Base-by-base conservation (phyloP, 1,284 basidiomycete genomes). In the Rhodotorula glutinis region DNA sequence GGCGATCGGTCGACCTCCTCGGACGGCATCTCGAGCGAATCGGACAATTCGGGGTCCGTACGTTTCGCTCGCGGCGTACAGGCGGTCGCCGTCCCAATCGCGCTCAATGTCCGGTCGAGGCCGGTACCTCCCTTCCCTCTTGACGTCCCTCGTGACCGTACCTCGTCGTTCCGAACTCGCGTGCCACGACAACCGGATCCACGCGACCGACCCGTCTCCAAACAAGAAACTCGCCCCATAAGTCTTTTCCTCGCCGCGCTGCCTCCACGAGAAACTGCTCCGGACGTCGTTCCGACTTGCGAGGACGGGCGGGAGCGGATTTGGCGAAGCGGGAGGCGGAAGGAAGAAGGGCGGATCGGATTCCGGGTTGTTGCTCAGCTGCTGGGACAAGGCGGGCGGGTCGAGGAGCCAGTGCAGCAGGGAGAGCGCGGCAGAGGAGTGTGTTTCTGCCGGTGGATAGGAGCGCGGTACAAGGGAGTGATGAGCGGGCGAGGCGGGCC, bases 1-100 rank as follows among this genome's bases (percentile, higher is more conserved):
- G 21, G 78, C 83, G 65, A 84, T 83, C 60, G 80, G 82, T 66
- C 78, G 71, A 4, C 82, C 81, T 0, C 80, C 77, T 1, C 77
- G 81, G 53, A 80, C 79, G 71, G 81, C 85, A 53, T 79, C 75
- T 75, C 83, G 81, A 30, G 83, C 84, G 72, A 82, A 85, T 21
- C 74, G 75, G 0, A 82, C 83, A 53, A 85, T 77, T 0, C 79
- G 80, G 65, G 82, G 82, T 44, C 83, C 83, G 71, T 85, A 85
- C 51, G 77, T 80, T 76, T 82, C 80, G 72, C 80, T 78, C 7
- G 83, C 83, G 2, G 75, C 77, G 19, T 80, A 73, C 10, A 86
- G 79, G 47, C 75, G 27, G 3, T 66, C 58, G 0, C 58, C 71
- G 21, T 61, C 53, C 62, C 64, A 66, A 10, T 63, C 46, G 5